Conservation (phyloP, 1,284 basidiomycete species). For the Vanrija humicola region DNA sequence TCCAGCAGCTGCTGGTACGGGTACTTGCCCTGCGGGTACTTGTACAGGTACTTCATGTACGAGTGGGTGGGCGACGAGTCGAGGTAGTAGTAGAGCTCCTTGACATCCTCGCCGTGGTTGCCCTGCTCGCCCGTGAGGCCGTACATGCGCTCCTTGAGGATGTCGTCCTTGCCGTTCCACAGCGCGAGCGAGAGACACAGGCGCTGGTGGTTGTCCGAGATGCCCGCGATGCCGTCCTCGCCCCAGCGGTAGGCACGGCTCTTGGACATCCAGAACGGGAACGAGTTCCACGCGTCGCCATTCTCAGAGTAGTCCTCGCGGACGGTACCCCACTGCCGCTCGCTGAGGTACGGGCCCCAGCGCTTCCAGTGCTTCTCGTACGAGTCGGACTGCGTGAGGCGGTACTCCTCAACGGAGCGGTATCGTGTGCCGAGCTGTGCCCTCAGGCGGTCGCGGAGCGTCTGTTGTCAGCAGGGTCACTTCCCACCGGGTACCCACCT, state of each 20-base stretch:
- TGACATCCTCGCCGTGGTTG: conserved; percentile 98
- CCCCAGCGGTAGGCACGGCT: conserved; percentile 97
- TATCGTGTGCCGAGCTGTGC: conserved; percentile 41
- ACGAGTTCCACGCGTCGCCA: conserved; percentile 96
- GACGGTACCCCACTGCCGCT: conserved; percentile 98
- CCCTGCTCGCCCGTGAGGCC: conserved; percentile 90
- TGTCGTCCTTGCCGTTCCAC: conserved; percentile 93
- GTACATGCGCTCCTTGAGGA: conserved; percentile 93
- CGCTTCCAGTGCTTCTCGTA: conserved; percentile 87
- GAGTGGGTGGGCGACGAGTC: conserved; percentile 97
- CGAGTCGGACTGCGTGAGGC: conserved; percentile 62
- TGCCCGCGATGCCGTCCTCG: conserved; percentile 93
- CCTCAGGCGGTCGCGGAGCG: conserved; percentile 43
- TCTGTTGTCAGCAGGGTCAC: conserved; percentile 17
- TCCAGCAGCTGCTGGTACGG: conserved; percentile 90
- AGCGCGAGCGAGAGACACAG: conserved; percentile 85
- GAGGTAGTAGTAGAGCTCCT: conserved; percentile 97
- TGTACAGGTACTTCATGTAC: conserved; percentile 99
- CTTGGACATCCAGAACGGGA: conserved; percentile 90
- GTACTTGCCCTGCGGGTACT: conserved; percentile 87
- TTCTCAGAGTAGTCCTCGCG: conserved; percentile 95
- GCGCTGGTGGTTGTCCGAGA: conserved; percentile 93
- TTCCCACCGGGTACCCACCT: not conserved
- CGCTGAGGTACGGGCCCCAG: conserved; percentile 96
- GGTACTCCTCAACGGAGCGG: conserved; percentile 47